Percentiles rank a stretch among this genome's conserved stretches.
Evolutionary conservation across 352 stramenopile species (phyloP).

Genomic region (Phytophthora megakarya): DNA sequence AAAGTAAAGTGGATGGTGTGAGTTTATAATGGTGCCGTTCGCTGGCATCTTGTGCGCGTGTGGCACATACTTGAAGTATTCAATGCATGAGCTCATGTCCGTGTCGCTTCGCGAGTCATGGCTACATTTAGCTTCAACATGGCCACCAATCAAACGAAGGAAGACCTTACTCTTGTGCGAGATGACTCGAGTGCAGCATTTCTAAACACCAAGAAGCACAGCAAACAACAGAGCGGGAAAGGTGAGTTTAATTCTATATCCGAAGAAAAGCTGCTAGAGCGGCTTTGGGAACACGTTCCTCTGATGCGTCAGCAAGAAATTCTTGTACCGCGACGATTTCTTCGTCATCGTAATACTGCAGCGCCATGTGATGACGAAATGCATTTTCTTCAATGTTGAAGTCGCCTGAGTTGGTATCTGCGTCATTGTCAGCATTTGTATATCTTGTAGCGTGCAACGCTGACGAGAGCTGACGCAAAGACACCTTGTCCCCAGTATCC

Average conservation of each 20-base stretch:
- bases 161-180: no score
- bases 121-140: neutral
- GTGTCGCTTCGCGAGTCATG: neutral
- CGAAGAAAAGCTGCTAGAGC: conserved; percentile 26
- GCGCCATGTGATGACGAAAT: conserved; percentile 26
- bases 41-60: no score
- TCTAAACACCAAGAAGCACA: neutral
- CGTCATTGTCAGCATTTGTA: neutral
- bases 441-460: neutral
- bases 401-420: neutral
- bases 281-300: conserved; percentile 12
- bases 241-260: conserved; percentile 4
- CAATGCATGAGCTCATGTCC: no score
- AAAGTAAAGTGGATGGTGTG: neutral
- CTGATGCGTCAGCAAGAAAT: conserved; percentile 6
- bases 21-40: neutral
- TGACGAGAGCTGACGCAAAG: conserved; percentile 21
- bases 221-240: neutral
- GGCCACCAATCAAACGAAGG: neutral
- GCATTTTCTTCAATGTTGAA: conserved; percentile 15
- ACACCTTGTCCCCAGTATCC: conserved; percentile 15
- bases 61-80: no score
- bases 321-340: conserved; percentile 9
- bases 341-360: conserved; percentile 38
- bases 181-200: neutral